Conservation (phyloP, 139 green algal species). For the Desmodesmus armatus region DNA sequence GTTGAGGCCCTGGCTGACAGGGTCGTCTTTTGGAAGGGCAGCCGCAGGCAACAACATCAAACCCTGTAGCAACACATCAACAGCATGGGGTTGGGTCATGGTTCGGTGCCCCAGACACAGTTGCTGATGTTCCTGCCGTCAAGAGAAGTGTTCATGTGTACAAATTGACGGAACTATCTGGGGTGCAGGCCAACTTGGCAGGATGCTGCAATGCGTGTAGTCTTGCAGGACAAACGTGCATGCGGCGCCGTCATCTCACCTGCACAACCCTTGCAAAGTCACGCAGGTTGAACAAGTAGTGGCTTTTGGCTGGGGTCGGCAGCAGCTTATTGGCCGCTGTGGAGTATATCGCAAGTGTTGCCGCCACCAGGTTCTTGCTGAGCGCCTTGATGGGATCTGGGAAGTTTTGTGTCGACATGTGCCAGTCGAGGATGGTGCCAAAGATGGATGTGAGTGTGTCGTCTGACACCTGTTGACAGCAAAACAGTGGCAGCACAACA, state of each 20-base stretch:
- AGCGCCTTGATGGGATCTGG: conserved; percentile 58
- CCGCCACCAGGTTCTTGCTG: conserved; percentile 57
- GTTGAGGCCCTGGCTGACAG: not conserved
- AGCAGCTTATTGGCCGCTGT: conserved; percentile 74
- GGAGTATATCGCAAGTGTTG: conserved; percentile 78
- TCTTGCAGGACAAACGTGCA: too few species aligned
- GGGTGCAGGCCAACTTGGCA: too few species aligned
- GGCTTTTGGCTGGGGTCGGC: conserved; percentile 82
- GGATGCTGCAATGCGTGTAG: too few species aligned
- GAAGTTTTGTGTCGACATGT: conserved; percentile 63
- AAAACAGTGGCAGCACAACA: too few species aligned
- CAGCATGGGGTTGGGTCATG: not conserved
- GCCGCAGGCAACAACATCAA: conserved; percentile 66
- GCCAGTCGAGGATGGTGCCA: conserved; percentile 82
- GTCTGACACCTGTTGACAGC: conserved; percentile 58
- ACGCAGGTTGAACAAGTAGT: conserved; percentile 90
- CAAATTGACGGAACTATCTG: not conserved
- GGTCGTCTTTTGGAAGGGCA: conserved; percentile 24
- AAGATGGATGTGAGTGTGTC: conserved; percentile 79
- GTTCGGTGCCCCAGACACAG: not conserved
- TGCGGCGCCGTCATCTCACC: conserved; percentile 27
- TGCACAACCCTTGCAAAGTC: conserved; percentile 85
- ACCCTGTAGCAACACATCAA: conserved; percentile 49
- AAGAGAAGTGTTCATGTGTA: not conserved
- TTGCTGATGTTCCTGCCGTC: not conserved